Evolutionary conservation across 495 filamentous ascomycete genomes (phyloP).

Genomic region (Rhypophila decipiens): DNA sequence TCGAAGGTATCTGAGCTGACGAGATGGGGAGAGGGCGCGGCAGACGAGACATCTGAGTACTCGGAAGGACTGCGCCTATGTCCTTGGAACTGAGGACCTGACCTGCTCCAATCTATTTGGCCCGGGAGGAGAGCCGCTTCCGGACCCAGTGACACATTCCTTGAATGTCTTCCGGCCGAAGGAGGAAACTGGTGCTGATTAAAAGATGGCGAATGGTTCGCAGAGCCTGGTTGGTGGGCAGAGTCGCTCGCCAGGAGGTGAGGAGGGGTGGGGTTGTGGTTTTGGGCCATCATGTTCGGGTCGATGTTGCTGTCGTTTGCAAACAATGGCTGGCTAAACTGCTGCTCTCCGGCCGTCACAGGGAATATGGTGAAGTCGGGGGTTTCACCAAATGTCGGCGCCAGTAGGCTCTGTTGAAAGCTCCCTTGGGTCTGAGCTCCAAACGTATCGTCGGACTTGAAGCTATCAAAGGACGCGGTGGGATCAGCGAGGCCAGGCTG

Average conservation of each 20-base stretch:
- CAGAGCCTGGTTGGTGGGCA: conserved; percentile 48
- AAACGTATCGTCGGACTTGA: conserved; percentile 30
- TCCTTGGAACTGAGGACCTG: conserved; percentile 59
- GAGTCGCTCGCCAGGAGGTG: conserved; percentile 61
- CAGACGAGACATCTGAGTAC: conserved; percentile 79
- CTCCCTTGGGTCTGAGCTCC: conserved; percentile 13
- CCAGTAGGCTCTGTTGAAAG: conserved; percentile 26
- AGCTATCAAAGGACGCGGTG: conserved; percentile 28
- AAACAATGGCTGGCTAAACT: conserved; percentile 44
- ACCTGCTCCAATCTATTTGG: conserved; percentile 64
- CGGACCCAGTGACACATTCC: conserved; percentile 75
- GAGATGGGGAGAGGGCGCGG: conserved; percentile 72
- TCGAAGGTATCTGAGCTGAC: conserved; percentile 77
- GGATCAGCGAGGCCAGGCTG: conserved; percentile 27
- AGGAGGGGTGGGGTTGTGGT: conserved; percentile 57
- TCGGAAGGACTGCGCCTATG: conserved; percentile 85
- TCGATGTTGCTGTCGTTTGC: conserved; percentile 37
- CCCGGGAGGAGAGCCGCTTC: conserved; percentile 63
- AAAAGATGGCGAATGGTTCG: conserved; percentile 51
- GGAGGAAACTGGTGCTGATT: conserved; percentile 51
- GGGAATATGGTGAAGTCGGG: conserved; percentile 51
- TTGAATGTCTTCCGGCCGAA: conserved; percentile 57
- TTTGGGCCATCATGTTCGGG: conserved; percentile 65
- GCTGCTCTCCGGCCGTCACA: conserved; percentile 31
- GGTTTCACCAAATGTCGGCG: conserved; percentile 34